Conservation (phyloP, 163 green algal genomes). For the Coccomyxa subellipsoidea region DNA sequence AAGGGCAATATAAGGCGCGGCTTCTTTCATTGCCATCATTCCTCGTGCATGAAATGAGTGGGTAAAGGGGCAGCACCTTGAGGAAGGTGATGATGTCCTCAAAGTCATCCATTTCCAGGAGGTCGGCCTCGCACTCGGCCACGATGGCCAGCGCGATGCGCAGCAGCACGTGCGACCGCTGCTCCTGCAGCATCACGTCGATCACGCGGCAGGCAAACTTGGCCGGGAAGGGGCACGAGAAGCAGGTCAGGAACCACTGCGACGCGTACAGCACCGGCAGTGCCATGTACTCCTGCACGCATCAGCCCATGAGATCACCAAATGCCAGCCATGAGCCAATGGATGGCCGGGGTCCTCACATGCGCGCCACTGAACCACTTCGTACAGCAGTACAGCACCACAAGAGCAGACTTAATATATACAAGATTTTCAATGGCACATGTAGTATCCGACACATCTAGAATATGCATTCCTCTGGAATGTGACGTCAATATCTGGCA, state of each 20-base stretch:
- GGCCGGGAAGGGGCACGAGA: constrained; percentile 79
- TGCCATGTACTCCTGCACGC: constrained; percentile 56
- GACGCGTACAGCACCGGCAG: constrained; percentile 76
- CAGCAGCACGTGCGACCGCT: constrained; percentile 38
- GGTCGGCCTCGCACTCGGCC: constrained; percentile 48
- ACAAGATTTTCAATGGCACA: no score
- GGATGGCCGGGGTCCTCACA: no score
- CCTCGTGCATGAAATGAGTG: no score
- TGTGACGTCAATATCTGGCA: no score
- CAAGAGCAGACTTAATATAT: no score
- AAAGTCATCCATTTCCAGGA: constrained; percentile 80
- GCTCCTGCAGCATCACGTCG: constrained; percentile 77
- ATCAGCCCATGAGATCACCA: background rate
- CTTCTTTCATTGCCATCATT: no score
- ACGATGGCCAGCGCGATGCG: constrained; percentile 67
- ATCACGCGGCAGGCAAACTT: constrained; percentile 75
- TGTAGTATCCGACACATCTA: no score
- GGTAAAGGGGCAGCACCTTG: no score
- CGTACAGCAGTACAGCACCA: no score
- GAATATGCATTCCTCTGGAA: no score
- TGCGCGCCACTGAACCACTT: no score
- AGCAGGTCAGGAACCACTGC: constrained; percentile 89
- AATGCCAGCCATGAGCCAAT: background rate
- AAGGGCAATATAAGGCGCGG: no score
- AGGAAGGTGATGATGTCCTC: constrained; percentile 79